A percentile compares a stretch with the other conserved stretches of the same genome.
Evolutionary conservation across 371 early-diverging fungal genomes (phyloP).

Genomic region (Apophysomyces trapeziformis): DNA sequence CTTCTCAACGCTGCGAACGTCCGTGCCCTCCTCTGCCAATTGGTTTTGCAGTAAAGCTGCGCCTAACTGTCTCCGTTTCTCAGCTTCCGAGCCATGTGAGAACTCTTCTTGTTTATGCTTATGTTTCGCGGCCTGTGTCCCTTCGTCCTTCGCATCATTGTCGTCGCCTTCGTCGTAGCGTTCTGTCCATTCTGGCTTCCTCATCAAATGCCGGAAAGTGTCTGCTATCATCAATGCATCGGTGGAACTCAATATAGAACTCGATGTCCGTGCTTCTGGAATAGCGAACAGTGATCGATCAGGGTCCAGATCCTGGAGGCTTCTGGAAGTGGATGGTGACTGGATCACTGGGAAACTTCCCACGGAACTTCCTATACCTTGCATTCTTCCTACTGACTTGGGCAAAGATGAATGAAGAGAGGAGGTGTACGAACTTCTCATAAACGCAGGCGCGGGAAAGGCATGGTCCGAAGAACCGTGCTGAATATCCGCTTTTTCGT

Average conservation of each 20-base stretch:
- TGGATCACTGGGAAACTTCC: constrained; percentile 1
- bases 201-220: constrained; percentile 55
- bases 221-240: constrained; percentile 59
- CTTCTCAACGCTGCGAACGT: constrained; percentile 30
- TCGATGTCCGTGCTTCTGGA: constrained; percentile 39
- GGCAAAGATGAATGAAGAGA: constrained; percentile 24
- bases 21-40: constrained; percentile 36
- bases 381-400: background rate
- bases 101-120: background rate
- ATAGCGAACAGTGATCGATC: constrained; percentile 1
- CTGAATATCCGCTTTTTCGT: constrained; percentile 3
- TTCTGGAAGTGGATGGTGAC: background rate
- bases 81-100: background rate
- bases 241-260: constrained; percentile 49
- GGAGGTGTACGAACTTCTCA: constrained; percentile 16
- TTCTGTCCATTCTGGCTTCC: constrained; percentile 59
- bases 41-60: constrained; percentile 31
- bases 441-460: constrained; percentile 10
- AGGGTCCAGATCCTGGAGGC: background rate
- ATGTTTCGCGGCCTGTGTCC: background rate
- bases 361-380: background rate
- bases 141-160: constrained; percentile 16
- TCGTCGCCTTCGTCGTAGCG: constrained; percentile 32
- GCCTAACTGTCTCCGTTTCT: constrained; percentile 21
- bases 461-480: constrained; percentile 13